Percentiles rank a stretch among this genome's conserved stretches.
These are phyloP conservation scores for Blumeriella jaapii DNA, from an alignment of 2,329 filamentous ascomycete species.

Conservation along the genomic window DNA sequence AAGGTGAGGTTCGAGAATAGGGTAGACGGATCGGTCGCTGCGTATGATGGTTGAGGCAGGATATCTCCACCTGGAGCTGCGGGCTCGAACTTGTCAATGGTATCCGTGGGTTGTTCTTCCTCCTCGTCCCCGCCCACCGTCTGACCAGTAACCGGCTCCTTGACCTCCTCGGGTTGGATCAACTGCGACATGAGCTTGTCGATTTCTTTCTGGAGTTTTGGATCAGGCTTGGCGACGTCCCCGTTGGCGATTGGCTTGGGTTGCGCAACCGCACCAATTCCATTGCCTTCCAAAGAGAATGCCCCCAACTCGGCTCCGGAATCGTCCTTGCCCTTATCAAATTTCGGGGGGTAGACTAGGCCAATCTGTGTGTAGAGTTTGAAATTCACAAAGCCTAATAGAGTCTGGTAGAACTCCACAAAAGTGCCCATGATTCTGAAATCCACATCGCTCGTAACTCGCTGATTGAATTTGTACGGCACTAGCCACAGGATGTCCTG, in stretches of 20 bases:
- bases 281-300: constrained; percentile 76
- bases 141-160: constrained; percentile 30
- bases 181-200: constrained; percentile 59
- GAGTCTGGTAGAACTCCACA: constrained; percentile 95
- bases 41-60: constrained; percentile 63
- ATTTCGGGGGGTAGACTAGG: constrained; percentile 90
- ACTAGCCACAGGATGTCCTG: constrained; percentile 97
- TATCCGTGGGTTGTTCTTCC: constrained; percentile 41
- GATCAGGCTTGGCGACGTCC: constrained; percentile 43
- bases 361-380: constrained; percentile 83
- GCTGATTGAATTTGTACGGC: constrained; percentile 95
- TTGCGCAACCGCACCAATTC: constrained; percentile 41
- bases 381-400: constrained; percentile 94
- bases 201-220: constrained; percentile 53
- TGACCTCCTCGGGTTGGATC: constrained; percentile 38
- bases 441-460: constrained; percentile 86
- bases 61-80: constrained; percentile 75
- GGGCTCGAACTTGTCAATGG: constrained; percentile 86
- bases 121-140: constrained; percentile 31
- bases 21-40: constrained; percentile 54
- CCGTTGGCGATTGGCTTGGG: constrained; percentile 40
- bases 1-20: constrained; percentile 85
- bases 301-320: constrained; percentile 81
- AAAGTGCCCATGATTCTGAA: constrained; percentile 99
- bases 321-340: constrained; percentile 78